Evolutionary conservation across 1,139 yeast genomes (phyloP).

Genomic region (Hyphopichia burtonii): DNA sequence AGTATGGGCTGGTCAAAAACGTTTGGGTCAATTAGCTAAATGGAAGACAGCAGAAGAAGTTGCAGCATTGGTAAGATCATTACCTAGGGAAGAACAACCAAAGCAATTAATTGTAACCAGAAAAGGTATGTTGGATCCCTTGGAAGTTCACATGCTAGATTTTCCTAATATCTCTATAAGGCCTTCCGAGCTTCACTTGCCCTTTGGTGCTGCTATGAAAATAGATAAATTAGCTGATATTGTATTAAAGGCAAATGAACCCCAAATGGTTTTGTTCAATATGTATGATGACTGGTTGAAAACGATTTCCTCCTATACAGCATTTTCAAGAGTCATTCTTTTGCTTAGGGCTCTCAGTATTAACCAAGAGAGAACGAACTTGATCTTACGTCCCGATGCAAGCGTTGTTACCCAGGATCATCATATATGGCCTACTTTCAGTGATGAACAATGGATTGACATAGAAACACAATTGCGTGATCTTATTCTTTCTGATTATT

Average conservation of each 20-base stretch:
- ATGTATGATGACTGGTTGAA: conserved; percentile 94
- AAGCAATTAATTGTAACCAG: conserved; percentile 87
- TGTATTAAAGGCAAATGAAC: conserved; percentile 84
- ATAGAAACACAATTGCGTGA: conserved; percentile 88
- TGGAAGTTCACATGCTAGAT: conserved; percentile 95
- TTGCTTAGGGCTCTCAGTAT: conserved; percentile 78
- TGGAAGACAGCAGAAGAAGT: conserved; percentile 99
- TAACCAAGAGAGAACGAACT: conserved; percentile 72
- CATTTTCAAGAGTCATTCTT: conserved; percentile 83
- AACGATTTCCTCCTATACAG: conserved; percentile 83
- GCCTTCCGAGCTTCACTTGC: conserved; percentile 85
- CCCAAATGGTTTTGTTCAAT: conserved; percentile 88
- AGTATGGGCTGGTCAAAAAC: conserved; percentile 96
- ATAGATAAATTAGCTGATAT: conserved; percentile 78
- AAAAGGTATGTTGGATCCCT: conserved; percentile 89
- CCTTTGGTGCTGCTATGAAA: conserved; percentile 84
- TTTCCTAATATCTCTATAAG: conserved; percentile 90
- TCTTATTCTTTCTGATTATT: conserved; percentile 80
- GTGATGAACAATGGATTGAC: conserved; percentile 87
- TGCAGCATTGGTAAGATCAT: conserved; percentile 82
- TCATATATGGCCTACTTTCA: conserved; percentile 91
- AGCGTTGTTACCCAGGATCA: conserved; percentile 68
- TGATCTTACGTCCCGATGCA: conserved; percentile 74
- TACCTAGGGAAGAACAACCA: conserved; percentile 94
- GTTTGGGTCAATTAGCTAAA: conserved; percentile 89